Evolutionary conservation across 1,284 basidiomycete species (phyloP).

Genomic region (Jaminaea rosea): DNA sequence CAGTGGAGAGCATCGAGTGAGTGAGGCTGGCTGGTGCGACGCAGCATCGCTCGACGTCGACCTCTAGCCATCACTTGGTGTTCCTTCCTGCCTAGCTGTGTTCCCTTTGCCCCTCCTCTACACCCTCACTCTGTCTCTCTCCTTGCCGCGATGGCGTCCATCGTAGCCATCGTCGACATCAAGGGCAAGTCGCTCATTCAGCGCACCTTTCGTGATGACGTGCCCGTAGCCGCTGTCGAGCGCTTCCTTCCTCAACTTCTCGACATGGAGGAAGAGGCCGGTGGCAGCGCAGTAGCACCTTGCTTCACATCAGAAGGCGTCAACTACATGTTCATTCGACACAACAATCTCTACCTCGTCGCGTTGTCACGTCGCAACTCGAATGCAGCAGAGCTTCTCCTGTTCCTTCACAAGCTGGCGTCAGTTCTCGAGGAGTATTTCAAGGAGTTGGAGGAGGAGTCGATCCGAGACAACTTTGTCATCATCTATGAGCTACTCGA

Average conservation of each 20-base stretch:
- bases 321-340: constrained; percentile 97
- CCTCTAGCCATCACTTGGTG: no score
- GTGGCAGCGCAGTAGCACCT: constrained; percentile 65
- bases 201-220: constrained; percentile 93
- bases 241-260: constrained; percentile 87
- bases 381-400: constrained; percentile 90
- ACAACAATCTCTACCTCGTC: constrained; percentile 92
- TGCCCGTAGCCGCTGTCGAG: constrained; percentile 77
- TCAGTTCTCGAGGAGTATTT: constrained; percentile 85
- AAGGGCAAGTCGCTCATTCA: constrained; percentile 98
- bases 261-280: constrained; percentile 92
- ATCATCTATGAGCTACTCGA: constrained; percentile 89
- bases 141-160: constrained; percentile 47
- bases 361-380: constrained; percentile 91
- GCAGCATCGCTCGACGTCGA: no score
- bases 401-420: constrained; percentile 85
- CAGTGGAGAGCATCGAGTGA: no score
- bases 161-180: constrained; percentile 88
- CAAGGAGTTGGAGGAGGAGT: constrained; percentile 98
- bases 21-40: no score
- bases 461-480: constrained; percentile 96
- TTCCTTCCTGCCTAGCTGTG: no score
- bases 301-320: constrained; percentile 68
- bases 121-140: no score
- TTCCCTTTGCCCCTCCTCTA: no score